Conservation (phyloP, 192 early-diverging fungal species). For the Backusella tuberculispora region DNA sequence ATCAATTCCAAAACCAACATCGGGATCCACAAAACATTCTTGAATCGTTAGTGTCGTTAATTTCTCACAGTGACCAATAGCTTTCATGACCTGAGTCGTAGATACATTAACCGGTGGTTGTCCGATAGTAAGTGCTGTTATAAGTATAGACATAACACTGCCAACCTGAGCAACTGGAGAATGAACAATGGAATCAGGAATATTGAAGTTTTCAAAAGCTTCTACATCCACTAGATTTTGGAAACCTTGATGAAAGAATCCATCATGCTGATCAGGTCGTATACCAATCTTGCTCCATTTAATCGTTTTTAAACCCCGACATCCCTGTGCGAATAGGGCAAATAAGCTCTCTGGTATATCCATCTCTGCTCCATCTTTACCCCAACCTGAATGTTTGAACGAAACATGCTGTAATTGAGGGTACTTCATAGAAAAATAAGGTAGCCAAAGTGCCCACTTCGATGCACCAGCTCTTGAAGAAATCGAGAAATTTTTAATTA, state of each 20-base stretch:
- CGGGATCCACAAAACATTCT: constrained; percentile 2
- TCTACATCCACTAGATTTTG: background rate
- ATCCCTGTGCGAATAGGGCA: background rate
- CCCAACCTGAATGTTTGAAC: constrained; percentile 14
- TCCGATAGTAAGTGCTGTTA: constrained; percentile 16
- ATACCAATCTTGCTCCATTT: constrained; percentile 5
- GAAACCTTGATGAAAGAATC: background rate
- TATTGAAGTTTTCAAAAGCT: constrained; percentile 9
- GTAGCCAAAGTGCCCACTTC: constrained; percentile 21
- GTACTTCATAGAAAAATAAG: constrained; percentile 19
- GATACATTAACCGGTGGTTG: background rate
- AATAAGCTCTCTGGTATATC: background rate
- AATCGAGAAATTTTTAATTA: background rate
- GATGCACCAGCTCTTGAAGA: constrained; percentile 12
- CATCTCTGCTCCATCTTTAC: constrained; percentile 2
- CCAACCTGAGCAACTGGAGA: background rate
- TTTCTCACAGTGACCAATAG: constrained; percentile 14
- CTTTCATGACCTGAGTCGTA: background rate
- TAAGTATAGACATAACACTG: background rate
- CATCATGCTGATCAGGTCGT: background rate
- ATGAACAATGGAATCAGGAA: background rate
- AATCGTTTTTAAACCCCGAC: background rate
- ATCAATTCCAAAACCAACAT: background rate
- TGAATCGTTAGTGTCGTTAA: constrained; percentile 1
- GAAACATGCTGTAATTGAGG: background rate